Evolutionary conservation across 768 basidiomycete species (phyloP).

Genomic region (Pholiota molesta): DNA sequence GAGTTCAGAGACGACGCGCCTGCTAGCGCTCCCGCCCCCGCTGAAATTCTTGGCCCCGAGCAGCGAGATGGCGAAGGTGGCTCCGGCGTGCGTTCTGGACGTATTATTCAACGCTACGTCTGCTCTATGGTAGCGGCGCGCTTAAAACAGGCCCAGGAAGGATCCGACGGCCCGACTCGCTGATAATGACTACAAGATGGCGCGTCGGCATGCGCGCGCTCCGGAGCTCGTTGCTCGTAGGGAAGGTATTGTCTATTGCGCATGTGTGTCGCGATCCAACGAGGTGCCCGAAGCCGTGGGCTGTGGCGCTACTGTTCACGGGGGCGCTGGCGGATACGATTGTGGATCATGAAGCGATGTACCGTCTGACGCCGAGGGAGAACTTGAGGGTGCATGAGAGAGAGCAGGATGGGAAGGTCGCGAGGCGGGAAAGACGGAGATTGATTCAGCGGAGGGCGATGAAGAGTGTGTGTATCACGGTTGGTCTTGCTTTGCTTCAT

Average conservation of each 20-base stretch:
- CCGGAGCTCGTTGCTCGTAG: conserved; percentile 20
- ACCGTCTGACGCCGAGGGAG: neutral
- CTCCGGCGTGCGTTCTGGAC: conserved; percentile 12
- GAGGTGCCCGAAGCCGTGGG: conserved; percentile 18
- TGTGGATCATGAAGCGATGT: conserved; percentile 22
- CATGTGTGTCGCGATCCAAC: conserved; percentile 18
- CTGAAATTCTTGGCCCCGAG: conserved; percentile 25
- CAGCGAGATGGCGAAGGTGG: conserved; percentile 21
- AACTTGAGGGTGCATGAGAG: neutral
- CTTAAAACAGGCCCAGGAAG: neutral
- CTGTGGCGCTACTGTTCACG: conserved; percentile 23
- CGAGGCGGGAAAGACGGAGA: neutral
- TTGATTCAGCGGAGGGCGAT: neutral
- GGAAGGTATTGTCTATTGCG: conserved; percentile 25
- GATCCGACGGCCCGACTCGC: neutral
- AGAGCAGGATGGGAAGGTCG: conserved; percentile 1
- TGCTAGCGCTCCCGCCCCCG: conserved; percentile 28
- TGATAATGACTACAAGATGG: neutral
- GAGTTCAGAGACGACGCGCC: conserved; percentile 12
- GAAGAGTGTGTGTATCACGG: conserved; percentile 19
- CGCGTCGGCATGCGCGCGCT: conserved; percentile 18
- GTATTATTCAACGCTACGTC: neutral
- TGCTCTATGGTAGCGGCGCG: neutral
- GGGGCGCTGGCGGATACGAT: conserved; percentile 28
- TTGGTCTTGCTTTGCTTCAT: conserved; percentile 24